Evolutionary conservation across 345 rosid species (phyloP).

Genomic region (Populus tremula): DNA sequence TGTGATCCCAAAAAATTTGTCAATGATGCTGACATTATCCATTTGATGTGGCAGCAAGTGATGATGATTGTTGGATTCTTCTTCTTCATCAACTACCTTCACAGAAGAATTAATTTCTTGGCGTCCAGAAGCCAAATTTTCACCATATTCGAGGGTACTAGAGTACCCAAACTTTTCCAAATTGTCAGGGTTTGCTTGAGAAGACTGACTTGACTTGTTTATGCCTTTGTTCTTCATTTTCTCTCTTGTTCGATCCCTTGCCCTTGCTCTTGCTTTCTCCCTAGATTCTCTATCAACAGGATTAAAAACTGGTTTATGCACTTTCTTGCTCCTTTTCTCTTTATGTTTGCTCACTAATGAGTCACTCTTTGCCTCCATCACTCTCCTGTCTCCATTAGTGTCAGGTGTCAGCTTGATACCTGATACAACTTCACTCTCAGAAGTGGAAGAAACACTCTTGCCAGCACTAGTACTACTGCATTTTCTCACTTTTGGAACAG

Average conservation of each 20-base stretch:
- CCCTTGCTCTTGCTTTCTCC: constrained; percentile 64
- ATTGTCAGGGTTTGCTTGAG: constrained; percentile 40
- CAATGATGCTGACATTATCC: constrained; percentile 45
- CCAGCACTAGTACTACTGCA: constrained; percentile 8
- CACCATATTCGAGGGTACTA: constrained; percentile 18
- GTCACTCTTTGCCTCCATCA: constrained; percentile 6
- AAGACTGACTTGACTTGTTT: constrained; percentile 16
- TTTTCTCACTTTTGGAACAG: constrained; percentile 21
- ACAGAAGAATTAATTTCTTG: constrained; percentile 16
- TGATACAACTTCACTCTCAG: constrained; percentile 46
- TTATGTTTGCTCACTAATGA: constrained; percentile 5
- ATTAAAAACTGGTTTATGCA: constrained; percentile 12
- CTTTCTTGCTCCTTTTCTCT: constrained; percentile 18
- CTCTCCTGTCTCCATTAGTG: constrained; percentile 17
- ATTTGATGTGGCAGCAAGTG: constrained; percentile 30
- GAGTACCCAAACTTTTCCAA: constrained; percentile 18
- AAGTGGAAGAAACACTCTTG: constrained; percentile 26
- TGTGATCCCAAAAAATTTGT: constrained; percentile 50
- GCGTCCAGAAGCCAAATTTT: constrained; percentile 17
- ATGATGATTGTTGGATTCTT: constrained; percentile 15
- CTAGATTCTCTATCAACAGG: constrained; percentile 41
- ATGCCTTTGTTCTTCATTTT: constrained; percentile 43
- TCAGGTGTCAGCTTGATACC: constrained; percentile 15
- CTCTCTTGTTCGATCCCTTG: constrained; percentile 62
- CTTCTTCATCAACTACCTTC: constrained; percentile 17